These are phyloP conservation scores for Suhomyces terraborum DNA, from an alignment of 1,139 yeast genomes.

Conservation along the genomic window DNA sequence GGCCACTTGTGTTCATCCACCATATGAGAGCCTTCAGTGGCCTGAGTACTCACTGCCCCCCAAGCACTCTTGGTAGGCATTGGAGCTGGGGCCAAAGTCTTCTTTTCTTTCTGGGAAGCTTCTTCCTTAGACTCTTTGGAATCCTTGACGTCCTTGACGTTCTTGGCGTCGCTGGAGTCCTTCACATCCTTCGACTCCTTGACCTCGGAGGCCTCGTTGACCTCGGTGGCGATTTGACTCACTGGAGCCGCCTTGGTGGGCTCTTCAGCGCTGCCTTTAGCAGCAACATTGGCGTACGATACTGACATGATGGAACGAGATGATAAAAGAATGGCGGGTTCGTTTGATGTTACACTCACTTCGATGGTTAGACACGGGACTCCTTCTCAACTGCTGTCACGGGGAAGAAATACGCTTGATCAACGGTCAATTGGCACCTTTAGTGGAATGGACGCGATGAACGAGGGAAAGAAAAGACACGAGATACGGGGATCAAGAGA, in stretches of 20 bases:
- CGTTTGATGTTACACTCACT: background rate
- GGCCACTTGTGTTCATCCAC: slow-evolving; percentile 62
- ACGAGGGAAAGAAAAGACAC: background rate
- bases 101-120: slow-evolving; percentile 32
- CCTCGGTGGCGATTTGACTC: slow-evolving; percentile 15
- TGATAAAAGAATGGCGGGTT: background rate
- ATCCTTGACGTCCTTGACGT: slow-evolving; percentile 8
- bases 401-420: background rate
- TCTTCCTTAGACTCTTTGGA: slow-evolving; percentile 12
- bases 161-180: slow-evolving; percentile 3
- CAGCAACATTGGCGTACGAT: slow-evolving; percentile 47
- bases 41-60: slow-evolving; percentile 47
- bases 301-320: slow-evolving; percentile 18
- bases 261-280: slow-evolving; percentile 25
- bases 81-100: slow-evolving; percentile 71
- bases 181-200: slow-evolving; percentile 2
- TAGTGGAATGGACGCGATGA: background rate
- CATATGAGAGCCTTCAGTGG: slow-evolving; percentile 19
- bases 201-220: slow-evolving; percentile 9
- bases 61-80: slow-evolving; percentile 72
- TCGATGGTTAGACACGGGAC: background rate
- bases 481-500: too few species aligned
- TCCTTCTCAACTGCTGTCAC: background rate
- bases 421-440: background rate
- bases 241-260: slow-evolving; percentile 12